Evolutionary conservation across 2,329 filamentous ascomycete genomes (phyloP), one percentile per base, ranked within the genome.

Genomic region (Saccharata proteae): DNA sequence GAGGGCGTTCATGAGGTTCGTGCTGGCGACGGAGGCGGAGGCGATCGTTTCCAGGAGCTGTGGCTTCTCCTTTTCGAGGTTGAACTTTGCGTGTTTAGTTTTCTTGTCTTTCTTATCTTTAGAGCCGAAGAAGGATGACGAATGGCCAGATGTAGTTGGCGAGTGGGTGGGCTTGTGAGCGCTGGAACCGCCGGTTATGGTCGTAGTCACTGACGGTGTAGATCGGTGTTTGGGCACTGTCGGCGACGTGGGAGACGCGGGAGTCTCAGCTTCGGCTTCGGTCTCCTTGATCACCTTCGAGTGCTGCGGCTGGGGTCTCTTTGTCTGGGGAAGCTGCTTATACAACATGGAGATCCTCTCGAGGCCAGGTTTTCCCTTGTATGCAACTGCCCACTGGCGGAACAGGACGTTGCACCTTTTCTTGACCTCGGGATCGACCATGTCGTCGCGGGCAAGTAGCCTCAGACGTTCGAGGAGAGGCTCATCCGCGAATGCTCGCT

Each of bases 381-480:
- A 94, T 37, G 81, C 76, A 16, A 67, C 65, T 3, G 84, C 76
- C 90, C 90, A 98, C 54, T 82, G 75, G 29, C 77, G 70, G 52
- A 93, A 98, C 3, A 98, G 64, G 36, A 81, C 73, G 29, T 81
- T 79, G 52, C 85, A 93, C 59, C 93, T 94, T 40, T 80, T 74
- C 46, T 74, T 79, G n/a, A 98, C 88, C 36, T 82, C 74, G 0
- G 75, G 69, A 53, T 96, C 86, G 1, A 85, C 86, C 39, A 90
- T 68, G 12, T 83, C 70, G 32, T 90, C 86, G 12, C 81, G 85
- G 19, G 81, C 85, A 42, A 88, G 80, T 19, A 96, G 77, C 14
- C 90, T 77, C 31, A 98, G 67, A 15, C 90, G 80, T 58, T 98
- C 90, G 2, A 98, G 71, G 22, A 98, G 65, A 17, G 86, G 81